Percentiles rank a stretch among this genome's conserved stretches.
phyloP scores from a whole-genome alignment of 2,329 filamentous ascomycete species.

The Alternaria metachromatica region DNA sequence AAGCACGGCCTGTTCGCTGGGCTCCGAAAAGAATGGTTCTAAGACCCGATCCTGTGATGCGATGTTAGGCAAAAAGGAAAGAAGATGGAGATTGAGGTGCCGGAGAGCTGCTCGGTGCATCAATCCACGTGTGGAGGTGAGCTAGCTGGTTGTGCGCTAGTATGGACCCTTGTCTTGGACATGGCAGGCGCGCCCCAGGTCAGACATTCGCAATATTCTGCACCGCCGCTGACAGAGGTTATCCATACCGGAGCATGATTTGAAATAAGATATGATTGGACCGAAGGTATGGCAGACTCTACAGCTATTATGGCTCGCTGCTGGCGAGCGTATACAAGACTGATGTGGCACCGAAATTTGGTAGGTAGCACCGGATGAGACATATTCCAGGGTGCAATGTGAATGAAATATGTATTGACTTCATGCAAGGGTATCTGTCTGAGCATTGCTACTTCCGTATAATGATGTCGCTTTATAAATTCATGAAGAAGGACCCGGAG shows the following conservation, averaged over 20 bases:
- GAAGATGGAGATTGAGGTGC: neutral
- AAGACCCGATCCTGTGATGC: neutral
- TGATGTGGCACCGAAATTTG: neutral
- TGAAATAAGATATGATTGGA: neutral
- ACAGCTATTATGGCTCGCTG: neutral
- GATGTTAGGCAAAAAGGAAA: neutral
- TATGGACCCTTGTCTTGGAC: slow-evolving; percentile 1
- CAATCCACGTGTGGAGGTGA: neutral
- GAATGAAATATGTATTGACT: neutral
- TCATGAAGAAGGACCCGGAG: neutral
- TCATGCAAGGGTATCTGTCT: neutral
- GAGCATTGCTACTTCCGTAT: neutral
- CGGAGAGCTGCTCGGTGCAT: neutral
- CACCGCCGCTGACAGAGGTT: neutral
- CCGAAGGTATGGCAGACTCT: too few species aligned
- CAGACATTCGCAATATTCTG: neutral
- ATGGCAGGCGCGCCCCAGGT: neutral
- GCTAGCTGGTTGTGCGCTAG: slow-evolving; percentile 6
- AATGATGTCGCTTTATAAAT: neutral
- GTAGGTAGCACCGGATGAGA: neutral
- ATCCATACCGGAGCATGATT: neutral
- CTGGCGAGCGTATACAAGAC: neutral
- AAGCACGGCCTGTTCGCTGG: neutral
- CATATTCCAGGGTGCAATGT: neutral
- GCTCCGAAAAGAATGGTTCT: neutral